phyloP scores from a whole-genome alignment of 2,329 filamentous ascomycete genomes.

The Claviceps capensis region DNA sequence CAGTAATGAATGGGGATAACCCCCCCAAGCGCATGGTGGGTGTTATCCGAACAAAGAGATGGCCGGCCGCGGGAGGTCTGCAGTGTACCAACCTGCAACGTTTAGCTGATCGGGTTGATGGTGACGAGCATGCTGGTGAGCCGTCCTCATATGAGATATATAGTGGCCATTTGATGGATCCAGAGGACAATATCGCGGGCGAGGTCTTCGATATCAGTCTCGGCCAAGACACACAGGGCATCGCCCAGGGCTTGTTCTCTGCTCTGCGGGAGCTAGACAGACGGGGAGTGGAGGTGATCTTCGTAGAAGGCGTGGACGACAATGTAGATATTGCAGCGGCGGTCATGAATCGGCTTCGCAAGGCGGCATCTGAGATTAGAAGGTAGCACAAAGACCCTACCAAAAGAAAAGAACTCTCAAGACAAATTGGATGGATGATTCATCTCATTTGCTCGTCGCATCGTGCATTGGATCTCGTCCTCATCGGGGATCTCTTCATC shows the following conservation, averaged over 20 bases:
- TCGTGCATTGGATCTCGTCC: background rate
- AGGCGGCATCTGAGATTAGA: slow-evolving; percentile 54
- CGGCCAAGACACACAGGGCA: slow-evolving; percentile 54
- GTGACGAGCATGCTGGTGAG: slow-evolving; percentile 5
- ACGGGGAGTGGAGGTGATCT: slow-evolving; percentile 65
- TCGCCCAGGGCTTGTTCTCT: slow-evolving; percentile 80
- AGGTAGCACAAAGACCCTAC: slow-evolving; percentile 19
- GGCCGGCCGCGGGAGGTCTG: slow-evolving; percentile 32
- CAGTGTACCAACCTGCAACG: slow-evolving; percentile 16
- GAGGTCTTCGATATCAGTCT: slow-evolving; percentile 57
- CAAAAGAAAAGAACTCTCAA: background rate
- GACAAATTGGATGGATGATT: background rate
- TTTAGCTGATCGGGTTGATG: slow-evolving; percentile 7
- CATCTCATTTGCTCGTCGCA: background rate
- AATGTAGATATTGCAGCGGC: slow-evolving; percentile 73
- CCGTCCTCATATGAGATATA: slow-evolving; percentile 26
- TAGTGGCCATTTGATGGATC: slow-evolving; percentile 25
- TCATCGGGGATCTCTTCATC: background rate
- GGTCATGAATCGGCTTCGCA: slow-evolving; percentile 71
- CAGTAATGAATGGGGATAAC: slow-evolving; percentile 10
- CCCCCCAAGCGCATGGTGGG: slow-evolving; percentile 25
- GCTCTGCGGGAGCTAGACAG: slow-evolving; percentile 76
- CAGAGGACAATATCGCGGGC: slow-evolving; percentile 19
- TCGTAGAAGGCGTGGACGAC: slow-evolving; percentile 77
- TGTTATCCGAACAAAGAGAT: slow-evolving; percentile 41